Conservation (phyloP, 345 rosid species). For the Syzygium aqueum region DNA sequence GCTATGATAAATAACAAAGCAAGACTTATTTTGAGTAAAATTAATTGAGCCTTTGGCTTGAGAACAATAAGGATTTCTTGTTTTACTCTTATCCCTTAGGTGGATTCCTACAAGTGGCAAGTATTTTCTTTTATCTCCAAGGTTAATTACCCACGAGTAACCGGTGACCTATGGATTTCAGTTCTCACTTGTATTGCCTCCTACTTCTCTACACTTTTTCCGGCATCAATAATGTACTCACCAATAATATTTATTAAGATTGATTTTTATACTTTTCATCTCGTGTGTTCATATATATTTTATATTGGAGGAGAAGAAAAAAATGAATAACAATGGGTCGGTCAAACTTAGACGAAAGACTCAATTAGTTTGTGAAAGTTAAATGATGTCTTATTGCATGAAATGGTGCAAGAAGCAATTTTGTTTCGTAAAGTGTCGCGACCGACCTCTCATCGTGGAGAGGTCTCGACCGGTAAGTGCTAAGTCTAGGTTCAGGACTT, state of each 20-base stretch:
- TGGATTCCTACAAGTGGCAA: not conserved
- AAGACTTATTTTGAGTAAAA: not conserved
- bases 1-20: not conserved
- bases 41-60: not conserved
- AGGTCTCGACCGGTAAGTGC: too few species aligned
- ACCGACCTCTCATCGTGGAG: too few species aligned
- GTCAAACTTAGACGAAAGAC: not conserved
- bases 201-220: not conserved
- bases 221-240: not conserved
- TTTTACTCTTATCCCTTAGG: not conserved
- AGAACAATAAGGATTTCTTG: not conserved
- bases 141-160: not conserved
- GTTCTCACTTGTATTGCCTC: not conserved
- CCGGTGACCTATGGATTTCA: not conserved
- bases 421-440: not conserved
- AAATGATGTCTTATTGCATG: not conserved
- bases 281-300: not conserved
- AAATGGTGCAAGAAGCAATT: not conserved
- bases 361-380: not conserved
- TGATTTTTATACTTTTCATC: not conserved
- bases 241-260: not conserved
- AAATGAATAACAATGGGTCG: not conserved
- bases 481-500: too few species aligned
- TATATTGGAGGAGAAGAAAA: not conserved
- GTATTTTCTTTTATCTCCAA: too few species aligned